phyloP scores from a whole-genome alignment of 73 alveolate species.

The Paraurostyla sp. region DNA sequence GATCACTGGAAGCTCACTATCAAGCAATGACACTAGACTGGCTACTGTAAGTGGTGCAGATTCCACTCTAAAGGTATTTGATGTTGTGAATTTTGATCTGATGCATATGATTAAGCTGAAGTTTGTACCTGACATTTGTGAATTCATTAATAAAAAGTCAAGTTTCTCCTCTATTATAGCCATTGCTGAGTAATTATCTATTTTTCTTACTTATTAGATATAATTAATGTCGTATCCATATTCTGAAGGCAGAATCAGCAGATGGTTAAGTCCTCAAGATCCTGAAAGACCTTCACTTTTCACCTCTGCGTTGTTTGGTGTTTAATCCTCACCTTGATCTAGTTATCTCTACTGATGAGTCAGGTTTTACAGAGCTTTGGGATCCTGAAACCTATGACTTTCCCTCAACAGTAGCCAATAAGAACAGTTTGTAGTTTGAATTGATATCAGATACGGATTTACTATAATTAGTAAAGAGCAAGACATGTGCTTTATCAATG shows the following conservation, averaged over 20 bases:
- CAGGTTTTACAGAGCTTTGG: constrained; percentile 92
- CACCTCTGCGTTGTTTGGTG: constrained; percentile 81
- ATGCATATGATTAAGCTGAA: constrained; percentile 84
- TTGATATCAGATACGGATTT: constrained; percentile 90
- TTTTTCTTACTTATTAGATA: not conserved
- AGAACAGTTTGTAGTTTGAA: constrained; percentile 66
- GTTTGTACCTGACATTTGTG: constrained; percentile 83
- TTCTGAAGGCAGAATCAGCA: constrained; percentile 61
- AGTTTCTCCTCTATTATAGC: constrained; percentile 75
- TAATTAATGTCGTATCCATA: constrained; percentile 70
- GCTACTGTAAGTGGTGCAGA: constrained; percentile 89
- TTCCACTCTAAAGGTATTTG: constrained; percentile 89
- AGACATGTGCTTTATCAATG: constrained; percentile 60
- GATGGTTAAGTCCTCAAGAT: constrained; percentile 64
- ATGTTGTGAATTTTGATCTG: constrained; percentile 86
- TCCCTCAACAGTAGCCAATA: constrained; percentile 77
- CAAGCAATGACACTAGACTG: constrained; percentile 79
- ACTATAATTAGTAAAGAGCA: constrained; percentile 76
- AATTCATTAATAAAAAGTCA: constrained; percentile 78
- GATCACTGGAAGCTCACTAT: constrained; percentile 83
- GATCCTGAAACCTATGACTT: constrained; percentile 77
- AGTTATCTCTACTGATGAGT: constrained; percentile 84
- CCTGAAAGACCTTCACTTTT: constrained; percentile 80
- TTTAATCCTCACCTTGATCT: constrained; percentile 69
- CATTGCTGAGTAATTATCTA: constrained; percentile 74